Base-by-base conservation (phyloP, 305 asterid species). In the Euphrasia arctica region DNA sequence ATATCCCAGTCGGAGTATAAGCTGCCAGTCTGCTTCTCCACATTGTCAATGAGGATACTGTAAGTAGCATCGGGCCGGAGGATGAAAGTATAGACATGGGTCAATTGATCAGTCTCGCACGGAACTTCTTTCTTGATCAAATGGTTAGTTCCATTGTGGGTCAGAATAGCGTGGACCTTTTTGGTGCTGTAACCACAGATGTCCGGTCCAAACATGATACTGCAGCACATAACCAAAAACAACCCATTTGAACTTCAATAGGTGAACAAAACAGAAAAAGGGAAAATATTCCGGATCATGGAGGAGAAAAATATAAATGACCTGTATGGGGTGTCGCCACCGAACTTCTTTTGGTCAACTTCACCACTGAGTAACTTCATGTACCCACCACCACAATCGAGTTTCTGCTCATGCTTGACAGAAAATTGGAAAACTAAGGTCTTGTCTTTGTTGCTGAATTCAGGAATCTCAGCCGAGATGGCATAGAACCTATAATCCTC, bases 301-400 rank as follows among this genome's bases (percentile, higher is more conserved):
- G n/a, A 22, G 60, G 15, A 55, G 47, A 7, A n/a, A 48, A 60
- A 4, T 6, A 68, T 54, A 56, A n/a, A 59, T 62, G 3, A 93
- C 99, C 97, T 93, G 93, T 93, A 93, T 32, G 95, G 97, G 60
- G 95, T 88, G 73, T 88, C 95, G 49, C 96, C 99, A 11, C 97
- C 97, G 43, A 93, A 94, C 75, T 85, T 86, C 83, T 86, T 94
- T 74, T 94, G 99, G 79, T 90, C 96, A 47, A 90, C 70, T 0
- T 83, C 96, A 58, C 91, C 96, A 61, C 95, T 86, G 48, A 94
- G 85, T 75, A 94, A 75, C 77, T 90, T 94, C 96, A 94, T 86
- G 84, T 94, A 94, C 54, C 99, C 99, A 76, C 99, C 99, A 69
- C 99, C 99, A 74, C 99, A 94, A 82, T 94, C 99, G 66, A 94